Evolutionary conservation across 768 basidiomycete species (phyloP).

Genomic region (Vararia minispora): DNA sequence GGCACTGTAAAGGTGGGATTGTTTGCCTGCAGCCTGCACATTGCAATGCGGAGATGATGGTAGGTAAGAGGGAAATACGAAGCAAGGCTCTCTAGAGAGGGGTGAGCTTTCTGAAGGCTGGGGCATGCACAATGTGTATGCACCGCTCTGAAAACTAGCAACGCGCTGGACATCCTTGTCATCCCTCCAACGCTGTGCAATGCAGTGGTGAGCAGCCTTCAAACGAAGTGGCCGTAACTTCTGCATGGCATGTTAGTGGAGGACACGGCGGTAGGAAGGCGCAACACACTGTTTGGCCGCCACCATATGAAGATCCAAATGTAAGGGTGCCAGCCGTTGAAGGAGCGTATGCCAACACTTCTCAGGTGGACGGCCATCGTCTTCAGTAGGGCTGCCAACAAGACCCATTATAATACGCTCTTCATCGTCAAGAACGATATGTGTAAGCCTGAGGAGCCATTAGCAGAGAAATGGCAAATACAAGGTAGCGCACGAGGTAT

Average conservation of each 20-base stretch:
- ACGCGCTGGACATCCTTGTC: not conserved
- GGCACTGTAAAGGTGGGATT: conserved; percentile 3
- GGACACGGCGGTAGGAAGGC: not conserved
- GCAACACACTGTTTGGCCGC: not conserved
- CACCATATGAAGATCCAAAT: not conserved
- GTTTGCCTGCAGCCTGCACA: not conserved
- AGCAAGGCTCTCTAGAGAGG: too few species aligned
- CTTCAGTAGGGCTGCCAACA: not conserved
- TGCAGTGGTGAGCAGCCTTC: too few species aligned
- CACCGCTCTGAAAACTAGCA: not conserved
- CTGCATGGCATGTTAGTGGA: too few species aligned
- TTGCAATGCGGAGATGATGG: not conserved
- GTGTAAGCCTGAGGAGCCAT: not conserved
- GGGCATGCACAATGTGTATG: not conserved
- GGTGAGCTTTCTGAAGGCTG: not conserved
- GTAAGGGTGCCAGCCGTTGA: not conserved
- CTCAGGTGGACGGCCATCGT: not conserved
- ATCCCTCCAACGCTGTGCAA: too few species aligned
- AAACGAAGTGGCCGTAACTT: too few species aligned
- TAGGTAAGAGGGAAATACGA: too few species aligned
- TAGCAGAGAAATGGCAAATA: not conserved
- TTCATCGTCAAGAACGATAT: not conserved
- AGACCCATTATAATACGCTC: not conserved
- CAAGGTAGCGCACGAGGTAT: not conserved
- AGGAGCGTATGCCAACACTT: not conserved